These are phyloP conservation scores for Talaromyces albobiverticillius DNA, from an alignment of 2,329 filamentous ascomycete species.

Conservation along the genomic window DNA sequence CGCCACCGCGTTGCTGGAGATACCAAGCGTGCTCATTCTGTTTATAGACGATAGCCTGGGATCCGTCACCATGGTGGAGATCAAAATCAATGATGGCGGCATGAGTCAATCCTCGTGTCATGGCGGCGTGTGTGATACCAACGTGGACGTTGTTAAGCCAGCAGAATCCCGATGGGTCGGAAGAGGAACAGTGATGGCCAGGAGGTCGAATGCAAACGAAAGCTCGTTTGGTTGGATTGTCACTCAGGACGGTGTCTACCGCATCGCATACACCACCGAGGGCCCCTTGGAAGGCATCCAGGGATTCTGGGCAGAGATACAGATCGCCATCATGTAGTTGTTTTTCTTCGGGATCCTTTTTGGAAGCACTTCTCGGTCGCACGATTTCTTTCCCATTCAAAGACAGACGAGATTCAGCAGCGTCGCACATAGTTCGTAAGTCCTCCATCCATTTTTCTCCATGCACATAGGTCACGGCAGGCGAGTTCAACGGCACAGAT, in stretches of 20 bases:
- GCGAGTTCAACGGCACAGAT: conserved; percentile 66
- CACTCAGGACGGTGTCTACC: conserved; percentile 76
- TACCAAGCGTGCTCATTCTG: conserved; percentile 68
- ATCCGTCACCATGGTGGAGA: conserved; percentile 91
- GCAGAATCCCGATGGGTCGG: conserved; percentile 91
- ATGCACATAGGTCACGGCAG: conserved; percentile 85
- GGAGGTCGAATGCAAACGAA: conserved; percentile 93
- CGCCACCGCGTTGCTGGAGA: conserved; percentile 26
- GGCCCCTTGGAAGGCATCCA: conserved; percentile 84
- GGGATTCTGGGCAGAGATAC: conserved; percentile 82
- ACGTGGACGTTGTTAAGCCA: conserved; percentile 99
- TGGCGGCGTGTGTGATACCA: conserved; percentile 85
- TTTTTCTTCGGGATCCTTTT: conserved; percentile 40
- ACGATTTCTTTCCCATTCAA: conserved; percentile 74
- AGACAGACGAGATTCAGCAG: conserved; percentile 74
- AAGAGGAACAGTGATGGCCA: conserved; percentile 90
- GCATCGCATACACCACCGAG: conserved; percentile 92
- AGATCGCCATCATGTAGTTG: conserved; percentile 84
- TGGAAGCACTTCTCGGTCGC: conserved; percentile 50
- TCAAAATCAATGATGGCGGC: conserved; percentile 93
- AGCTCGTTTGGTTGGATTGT: conserved; percentile 65
- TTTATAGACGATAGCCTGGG: conserved; percentile 87
- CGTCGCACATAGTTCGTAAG: conserved; percentile 76
- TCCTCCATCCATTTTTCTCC: conserved; percentile 93
- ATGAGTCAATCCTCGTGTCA: conserved; percentile 83